Evolutionary conservation across 1,284 basidiomycete genomes (phyloP), one percentile per base, ranked within the genome.

Genomic region (Tylopilus sp.): DNA sequence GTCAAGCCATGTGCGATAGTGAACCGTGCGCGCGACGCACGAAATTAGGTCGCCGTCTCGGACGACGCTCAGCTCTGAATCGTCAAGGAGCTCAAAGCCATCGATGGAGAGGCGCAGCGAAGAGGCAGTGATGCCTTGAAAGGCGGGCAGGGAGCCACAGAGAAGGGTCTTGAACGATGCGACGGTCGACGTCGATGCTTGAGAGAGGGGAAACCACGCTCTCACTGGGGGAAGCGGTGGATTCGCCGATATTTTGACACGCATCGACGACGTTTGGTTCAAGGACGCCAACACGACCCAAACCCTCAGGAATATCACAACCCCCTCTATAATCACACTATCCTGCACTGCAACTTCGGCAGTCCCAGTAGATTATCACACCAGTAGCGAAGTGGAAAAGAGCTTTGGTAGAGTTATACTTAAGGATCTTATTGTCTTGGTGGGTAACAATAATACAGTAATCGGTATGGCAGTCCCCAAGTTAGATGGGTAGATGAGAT

Each of bases 21-120:
- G 17, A 6, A 15, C 14, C 20, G 20, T 10, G 11, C 28, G 7
- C 19, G 22, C 19, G 4, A 35, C 48, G 19, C 45, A 52, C 50
- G 37, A 66, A 31, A 80, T 63, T 1, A 78, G 56, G 45, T 80
- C 79, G 0, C 74, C 75, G 29, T 81, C 79, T 42, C 72, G 67
- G 2, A 80, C 52, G 9, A 80, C 61, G 24, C 68, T 63, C n/a
- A 78, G 60, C 0, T 70, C 58, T 17, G 68, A 72, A 7, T 61
- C 42, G 43, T 79, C 72, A 4, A 80, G 68, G 1, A 80, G 62
- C 57, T 77, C 73, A 48, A 77, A 81, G 19, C 71, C 77, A 35
- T 80, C 79, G 22, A 80, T 62, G 14, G 70, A 59, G 13, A 81
- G 68, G 14, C 35, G 46, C 31, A 66, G 22, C 10, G 17, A 51